A percentile compares a stretch with the other conserved stretches of the same genome.
phyloP scores from a whole-genome alignment of 2,329 filamentous ascomycete species.

The Penicillium paneum region DNA sequence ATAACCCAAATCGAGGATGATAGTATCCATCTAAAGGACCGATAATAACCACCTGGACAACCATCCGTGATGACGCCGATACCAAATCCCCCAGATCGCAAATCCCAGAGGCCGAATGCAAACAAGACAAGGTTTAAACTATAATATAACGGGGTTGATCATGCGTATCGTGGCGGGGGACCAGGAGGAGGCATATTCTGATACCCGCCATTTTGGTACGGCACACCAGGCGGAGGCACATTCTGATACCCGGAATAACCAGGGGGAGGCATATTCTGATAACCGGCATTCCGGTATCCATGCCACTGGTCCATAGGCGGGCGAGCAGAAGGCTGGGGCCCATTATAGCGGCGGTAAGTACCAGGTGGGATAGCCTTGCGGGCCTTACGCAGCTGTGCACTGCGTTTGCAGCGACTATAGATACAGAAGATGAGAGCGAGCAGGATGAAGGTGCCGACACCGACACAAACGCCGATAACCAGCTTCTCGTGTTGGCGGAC shows the following conservation, averaged over 20 bases:
- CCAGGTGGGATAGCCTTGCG: conserved; percentile 9
- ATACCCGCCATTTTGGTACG: conserved; percentile 20
- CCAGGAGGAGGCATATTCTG: conserved; percentile 25
- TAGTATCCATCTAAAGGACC: background rate
- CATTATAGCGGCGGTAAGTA: conserved; percentile 7
- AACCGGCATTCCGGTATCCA: conserved; percentile 19
- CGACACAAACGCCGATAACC: conserved; percentile 73
- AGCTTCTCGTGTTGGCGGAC: conserved; percentile 73
- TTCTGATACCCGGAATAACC: conserved; percentile 25
- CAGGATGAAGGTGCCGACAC: conserved; percentile 69
- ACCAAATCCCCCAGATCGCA: background rate
- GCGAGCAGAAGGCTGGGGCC: conserved; percentile 9
- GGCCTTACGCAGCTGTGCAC: conserved; percentile 22
- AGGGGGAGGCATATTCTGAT: conserved; percentile 27
- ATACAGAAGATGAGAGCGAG: conserved; percentile 68
- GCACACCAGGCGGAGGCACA: conserved; percentile 18
- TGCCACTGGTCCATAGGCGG: conserved; percentile 25
- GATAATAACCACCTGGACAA: background rate
- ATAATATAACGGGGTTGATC: conserved; percentile 12
- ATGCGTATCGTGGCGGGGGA: conserved; percentile 25
- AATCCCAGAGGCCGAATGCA: background rate
- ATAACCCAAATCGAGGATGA: background rate
- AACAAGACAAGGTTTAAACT: background rate
- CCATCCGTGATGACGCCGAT: conserved; percentile 1
- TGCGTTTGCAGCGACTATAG: conserved; percentile 52